Conservation (phyloP, 2,329 filamentous ascomycete species). For the Stagonosporopsis cucurbitacearum region DNA sequence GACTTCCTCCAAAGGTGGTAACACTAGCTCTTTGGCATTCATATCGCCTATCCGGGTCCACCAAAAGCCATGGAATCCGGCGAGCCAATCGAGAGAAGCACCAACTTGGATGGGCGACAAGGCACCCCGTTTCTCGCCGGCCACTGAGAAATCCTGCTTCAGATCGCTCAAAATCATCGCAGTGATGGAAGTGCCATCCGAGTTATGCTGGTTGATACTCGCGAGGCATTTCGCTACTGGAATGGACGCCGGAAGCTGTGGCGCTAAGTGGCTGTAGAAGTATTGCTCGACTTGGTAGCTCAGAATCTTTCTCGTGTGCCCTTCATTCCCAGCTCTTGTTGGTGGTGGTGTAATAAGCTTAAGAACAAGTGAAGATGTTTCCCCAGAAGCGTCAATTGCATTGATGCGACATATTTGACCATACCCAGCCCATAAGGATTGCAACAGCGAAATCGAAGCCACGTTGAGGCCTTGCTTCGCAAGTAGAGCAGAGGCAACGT, state of each 20-base stretch:
- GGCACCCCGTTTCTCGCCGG: constrained; percentile 60
- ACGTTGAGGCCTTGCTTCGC: constrained; percentile 33
- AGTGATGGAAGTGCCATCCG: constrained; percentile 49
- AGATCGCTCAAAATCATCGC: constrained; percentile 67
- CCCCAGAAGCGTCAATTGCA: constrained; percentile 41
- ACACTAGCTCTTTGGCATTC: constrained; percentile 50
- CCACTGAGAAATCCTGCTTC: constrained; percentile 60
- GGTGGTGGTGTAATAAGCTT: constrained; percentile 66
- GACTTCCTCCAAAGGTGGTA: constrained; percentile 64
- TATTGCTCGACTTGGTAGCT: constrained; percentile 72
- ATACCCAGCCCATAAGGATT: constrained; percentile 58
- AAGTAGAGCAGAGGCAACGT: constrained; percentile 38
- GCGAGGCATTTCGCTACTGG: constrained; percentile 60
- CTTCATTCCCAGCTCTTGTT: constrained; percentile 57
- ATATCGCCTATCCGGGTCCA: constrained; percentile 48
- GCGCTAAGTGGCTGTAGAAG: constrained; percentile 66
- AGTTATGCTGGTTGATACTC: constrained; percentile 51
- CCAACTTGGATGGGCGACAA: constrained; percentile 58
- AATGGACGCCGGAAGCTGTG: constrained; percentile 53
- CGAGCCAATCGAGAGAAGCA: constrained; percentile 67
- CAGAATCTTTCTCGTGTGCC: constrained; percentile 69
- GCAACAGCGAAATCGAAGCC: constrained; percentile 40
- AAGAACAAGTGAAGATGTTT: constrained; percentile 57
- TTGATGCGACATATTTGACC: constrained; percentile 63
- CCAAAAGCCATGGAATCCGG: constrained; percentile 65